Evolutionary conservation across 2,329 filamentous ascomycete genomes (phyloP), one percentile per base, ranked within the genome.

Genomic region (Alternaria arborescens): DNA sequence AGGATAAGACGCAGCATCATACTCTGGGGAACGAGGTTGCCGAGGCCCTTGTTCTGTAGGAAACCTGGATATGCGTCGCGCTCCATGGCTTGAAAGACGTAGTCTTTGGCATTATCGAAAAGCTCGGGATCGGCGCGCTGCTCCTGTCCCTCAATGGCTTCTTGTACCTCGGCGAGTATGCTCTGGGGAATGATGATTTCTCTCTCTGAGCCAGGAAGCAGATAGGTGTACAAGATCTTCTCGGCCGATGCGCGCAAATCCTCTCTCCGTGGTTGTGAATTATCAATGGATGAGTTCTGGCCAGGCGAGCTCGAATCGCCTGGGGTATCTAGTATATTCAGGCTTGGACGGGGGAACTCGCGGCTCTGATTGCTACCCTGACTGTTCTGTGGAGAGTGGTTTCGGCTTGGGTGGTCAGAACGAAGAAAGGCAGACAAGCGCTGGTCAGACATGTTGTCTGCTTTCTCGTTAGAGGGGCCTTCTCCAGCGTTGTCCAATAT

Each of bases 1-100:
- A 97, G 78, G 46, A 97, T 93, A 52, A 98, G 83, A 55, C 95
- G 87, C 69, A 96, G 85, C 75, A 98, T 88, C 68, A 97, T 89
- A 47, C 93, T 97, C 16, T 94, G 88, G 3, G 94, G 95, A 28
- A 99, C 94, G 14, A 99, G 86, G 74, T 99, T 99, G 61, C 96
- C 96, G 24, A 99, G 85, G 3, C 95, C 95, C 82, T 98, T 98
- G 81, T 93, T 92, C 75, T 94, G 88, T 60, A 99, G 85, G 80
- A 99, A 99, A 1, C 94, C 94, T 0, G 96, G 95, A 77, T 97
- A 99, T n/a, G 96, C 95, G 81, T 99, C 95, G 57, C 96, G 88
- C 81, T 99, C 96, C 95, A 99, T 99, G 34, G 96, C 96, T 81
- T 99, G 96, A 79, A 98, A 99, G 64, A 98, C 95, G 77, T 98